These are phyloP conservation scores for Vigna hirtella DNA, from an alignment of 306 rosid genomes.

Conservation along the genomic window DNA sequence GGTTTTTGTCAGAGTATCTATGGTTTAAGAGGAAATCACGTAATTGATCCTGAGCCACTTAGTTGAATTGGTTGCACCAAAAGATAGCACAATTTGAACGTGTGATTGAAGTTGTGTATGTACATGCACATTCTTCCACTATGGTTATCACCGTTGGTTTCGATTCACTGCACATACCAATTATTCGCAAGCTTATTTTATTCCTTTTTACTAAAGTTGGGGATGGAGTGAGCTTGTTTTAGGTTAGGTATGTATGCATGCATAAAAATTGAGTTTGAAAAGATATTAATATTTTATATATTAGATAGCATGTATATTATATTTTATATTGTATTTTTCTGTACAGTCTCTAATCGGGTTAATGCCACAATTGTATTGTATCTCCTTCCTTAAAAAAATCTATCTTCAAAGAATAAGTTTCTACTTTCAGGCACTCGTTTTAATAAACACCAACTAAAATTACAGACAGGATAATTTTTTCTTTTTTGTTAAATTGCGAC, in stretches of 20 bases:
- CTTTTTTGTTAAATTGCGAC: no score
- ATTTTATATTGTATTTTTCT: no score
- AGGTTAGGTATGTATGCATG: neutral
- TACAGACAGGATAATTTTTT: no score
- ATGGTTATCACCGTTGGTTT: neutral
- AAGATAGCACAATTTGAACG: neutral
- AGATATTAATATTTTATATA: no score
- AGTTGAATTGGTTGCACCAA: no score
- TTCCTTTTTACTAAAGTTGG: neutral
- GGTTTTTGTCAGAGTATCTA: neutral
- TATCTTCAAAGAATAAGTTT: neutral
- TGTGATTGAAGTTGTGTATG: neutral
- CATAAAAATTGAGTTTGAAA: no score
- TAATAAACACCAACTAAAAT: no score
- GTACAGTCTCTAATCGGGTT: no score
- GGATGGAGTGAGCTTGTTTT: neutral
- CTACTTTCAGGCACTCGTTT: neutral
- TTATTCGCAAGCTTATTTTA: neutral
- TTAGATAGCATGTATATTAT: no score
- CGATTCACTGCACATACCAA: neutral
- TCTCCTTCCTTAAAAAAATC: no score
- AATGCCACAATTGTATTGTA: no score
- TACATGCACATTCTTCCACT: neutral
- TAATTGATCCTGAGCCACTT: neutral
- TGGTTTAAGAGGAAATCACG: neutral